phyloP scores from a whole-genome alignment of 371 early-diverging fungal genomes.

The Gilbertella persicaria region DNA sequence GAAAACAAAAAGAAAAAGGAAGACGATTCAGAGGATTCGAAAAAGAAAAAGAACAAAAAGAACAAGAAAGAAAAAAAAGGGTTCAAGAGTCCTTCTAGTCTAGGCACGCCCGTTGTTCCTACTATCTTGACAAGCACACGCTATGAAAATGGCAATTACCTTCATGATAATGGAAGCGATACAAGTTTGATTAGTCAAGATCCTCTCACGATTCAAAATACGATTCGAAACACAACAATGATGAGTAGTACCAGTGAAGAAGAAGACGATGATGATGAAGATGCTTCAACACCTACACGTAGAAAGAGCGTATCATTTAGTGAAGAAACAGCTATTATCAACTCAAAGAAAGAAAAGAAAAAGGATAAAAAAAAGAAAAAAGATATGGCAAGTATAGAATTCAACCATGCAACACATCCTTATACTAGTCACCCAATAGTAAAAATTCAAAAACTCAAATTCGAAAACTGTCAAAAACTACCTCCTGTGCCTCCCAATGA shows the following conservation, averaged over 20 bases:
- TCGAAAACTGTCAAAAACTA: constrained; percentile 19
- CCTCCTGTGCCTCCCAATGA: constrained; percentile 27
- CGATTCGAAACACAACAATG: constrained; percentile 18
- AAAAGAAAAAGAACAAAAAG: constrained; percentile 16
- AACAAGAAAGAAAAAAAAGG: constrained; percentile 14
- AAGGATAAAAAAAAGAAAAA: constrained; percentile 19
- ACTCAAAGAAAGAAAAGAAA: constrained; percentile 9
- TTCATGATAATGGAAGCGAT: background rate
- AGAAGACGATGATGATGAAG: constrained; percentile 8
- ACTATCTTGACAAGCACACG: constrained; percentile 4
- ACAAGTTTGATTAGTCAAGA: constrained; percentile 10
- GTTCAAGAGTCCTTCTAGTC: constrained; percentile 12
- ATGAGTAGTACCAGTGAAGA: background rate
- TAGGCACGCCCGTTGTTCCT: constrained; percentile 28
- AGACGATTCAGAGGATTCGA: constrained; percentile 9
- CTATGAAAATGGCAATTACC: background rate
- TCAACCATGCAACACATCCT: constrained; percentile 20
- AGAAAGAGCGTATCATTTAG: constrained; percentile 21
- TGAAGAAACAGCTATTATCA: constrained; percentile 9
- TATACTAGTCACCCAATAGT: constrained; percentile 27
- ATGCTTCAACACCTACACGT: background rate
- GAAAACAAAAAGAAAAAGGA: constrained; percentile 28
- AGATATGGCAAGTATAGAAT: constrained; percentile 16
- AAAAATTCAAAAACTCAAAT: constrained; percentile 23
- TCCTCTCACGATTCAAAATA: constrained; percentile 23